Base-by-base conservation (phyloP, 352 stramenopile species). In the Globisporangium radiosum region DNA sequence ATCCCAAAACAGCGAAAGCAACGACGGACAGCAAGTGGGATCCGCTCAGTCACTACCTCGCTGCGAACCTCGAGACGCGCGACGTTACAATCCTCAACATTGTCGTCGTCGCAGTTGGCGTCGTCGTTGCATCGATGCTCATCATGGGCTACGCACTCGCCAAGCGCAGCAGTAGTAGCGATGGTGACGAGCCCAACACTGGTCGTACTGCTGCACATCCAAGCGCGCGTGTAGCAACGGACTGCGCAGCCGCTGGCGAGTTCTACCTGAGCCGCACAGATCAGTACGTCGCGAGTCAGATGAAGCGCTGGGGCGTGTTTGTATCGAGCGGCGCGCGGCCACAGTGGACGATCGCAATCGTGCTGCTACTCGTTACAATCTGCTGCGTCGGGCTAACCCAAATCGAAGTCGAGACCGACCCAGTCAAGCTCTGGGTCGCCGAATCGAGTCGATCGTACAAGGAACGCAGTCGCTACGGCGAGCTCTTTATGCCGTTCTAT, bases 401-500 rank as follows among this genome's bases (percentile, higher is more conserved):
- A 14, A 59, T 83, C 47, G 64, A 79, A 33, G 62, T 87, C 10
- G 70, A 87, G 58, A 73, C 65, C 0, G 69, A 80, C 8, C 68
- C 77, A 2, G 76, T 85, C 15, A 85, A 83, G 62, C 64, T 87
- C 13, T 87, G 77, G 77, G 70, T 78, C 1, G 48, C 77, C 36
- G 72, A 71, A 19, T 69, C 60, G 0, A 87, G 71, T 36, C 69
- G 63, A 25, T 56, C 70, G 19, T 85, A 66, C 63, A 68, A 80
- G 25, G 70, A 85, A 36, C 68, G 72, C 2, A 55, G 69, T 37
- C 70, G 70, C 14, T 85, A 74, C 50, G 71, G 57, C 14, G 62
- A 83, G 59, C 60, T 85, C 19, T 89, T 89, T 54, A 72, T 70
- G 53, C 72, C 72, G 7, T 84, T 83, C 56, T 82, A 84, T 44